Percentiles rank a stretch among this genome's conserved stretches.
Conservation (phyloP, 139 green algal genomes). For the Zygnema cylindricum region DNA sequence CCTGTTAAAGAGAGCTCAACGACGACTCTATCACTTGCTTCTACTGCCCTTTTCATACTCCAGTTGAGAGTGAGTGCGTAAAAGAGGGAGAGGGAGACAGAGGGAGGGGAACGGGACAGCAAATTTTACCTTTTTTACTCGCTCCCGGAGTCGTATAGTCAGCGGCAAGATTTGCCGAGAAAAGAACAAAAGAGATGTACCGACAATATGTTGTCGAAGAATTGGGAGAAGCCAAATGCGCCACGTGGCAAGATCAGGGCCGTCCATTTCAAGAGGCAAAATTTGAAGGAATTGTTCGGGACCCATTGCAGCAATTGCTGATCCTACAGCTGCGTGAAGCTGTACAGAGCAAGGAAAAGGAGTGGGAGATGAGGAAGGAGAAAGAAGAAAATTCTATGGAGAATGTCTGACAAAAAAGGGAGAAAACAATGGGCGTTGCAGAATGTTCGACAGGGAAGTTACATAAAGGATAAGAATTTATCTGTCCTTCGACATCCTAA, state of each 20-base stretch:
- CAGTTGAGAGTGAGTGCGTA: background rate
- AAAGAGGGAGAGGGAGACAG: constrained; percentile 8
- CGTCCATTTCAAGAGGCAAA: constrained; percentile 61
- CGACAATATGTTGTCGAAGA: constrained; percentile 74
- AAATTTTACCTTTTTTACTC: constrained; percentile 46
- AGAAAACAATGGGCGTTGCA: no score
- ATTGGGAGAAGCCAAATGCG: constrained; percentile 92
- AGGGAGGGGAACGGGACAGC: background rate
- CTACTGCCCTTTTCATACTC: no score
- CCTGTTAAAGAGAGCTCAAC: no score
- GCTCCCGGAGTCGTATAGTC: constrained; percentile 67
- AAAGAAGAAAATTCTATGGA: background rate
- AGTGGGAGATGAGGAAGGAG: background rate
- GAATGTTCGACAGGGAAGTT: no score
- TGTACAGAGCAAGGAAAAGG: constrained; percentile 1
- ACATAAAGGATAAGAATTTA: no score
- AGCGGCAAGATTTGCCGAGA: constrained; percentile 74
- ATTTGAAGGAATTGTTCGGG: constrained; percentile 45
- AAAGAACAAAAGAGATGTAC: constrained; percentile 55
- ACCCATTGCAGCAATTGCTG: constrained; percentile 76
- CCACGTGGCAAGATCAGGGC: constrained; percentile 59
- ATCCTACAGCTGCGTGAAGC: constrained; percentile 72
- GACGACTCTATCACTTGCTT: no score
- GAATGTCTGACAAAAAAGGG: no score
- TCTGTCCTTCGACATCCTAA: no score